Evolutionary conservation across 2,329 filamentous ascomycete genomes (phyloP).

Genomic region (Paecilomyces formosus): DNA sequence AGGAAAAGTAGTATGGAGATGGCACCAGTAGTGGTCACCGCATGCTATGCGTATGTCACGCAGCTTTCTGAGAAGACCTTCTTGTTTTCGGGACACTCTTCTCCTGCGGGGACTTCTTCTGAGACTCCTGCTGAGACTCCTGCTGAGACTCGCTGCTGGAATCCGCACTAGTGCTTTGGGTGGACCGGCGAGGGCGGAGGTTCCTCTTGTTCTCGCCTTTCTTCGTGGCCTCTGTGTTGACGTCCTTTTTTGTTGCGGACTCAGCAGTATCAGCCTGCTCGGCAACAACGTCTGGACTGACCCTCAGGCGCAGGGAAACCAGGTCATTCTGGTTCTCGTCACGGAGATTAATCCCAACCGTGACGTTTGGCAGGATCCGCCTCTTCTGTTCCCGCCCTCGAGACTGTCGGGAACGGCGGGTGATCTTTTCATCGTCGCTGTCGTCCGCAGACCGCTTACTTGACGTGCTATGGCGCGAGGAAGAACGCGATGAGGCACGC

Average conservation of each 20-base stretch:
- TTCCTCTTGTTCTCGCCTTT: neutral
- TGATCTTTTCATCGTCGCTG: conserved; percentile 29
- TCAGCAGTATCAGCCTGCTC: conserved; percentile 4
- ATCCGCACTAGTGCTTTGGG: neutral
- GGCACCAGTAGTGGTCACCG: neutral
- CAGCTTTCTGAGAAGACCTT: neutral
- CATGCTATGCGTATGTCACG: neutral
- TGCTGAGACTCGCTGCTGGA: neutral
- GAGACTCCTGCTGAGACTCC: neutral
- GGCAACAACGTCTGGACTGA: conserved; percentile 17
- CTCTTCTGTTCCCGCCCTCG: conserved; percentile 21
- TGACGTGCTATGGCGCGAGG: conserved; percentile 33
- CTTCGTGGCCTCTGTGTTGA: neutral
- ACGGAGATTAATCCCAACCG: conserved; percentile 30
- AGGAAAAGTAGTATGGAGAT: neutral
- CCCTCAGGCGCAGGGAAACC: conserved; percentile 28
- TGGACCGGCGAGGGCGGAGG: neutral
- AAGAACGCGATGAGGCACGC: conserved; percentile 31
- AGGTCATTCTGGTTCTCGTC: conserved; percentile 29
- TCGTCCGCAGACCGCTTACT: conserved; percentile 36
- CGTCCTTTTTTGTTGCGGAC: neutral
- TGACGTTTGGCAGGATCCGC: conserved; percentile 29
- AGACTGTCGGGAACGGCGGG: conserved; percentile 18
- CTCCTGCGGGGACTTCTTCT: neutral
- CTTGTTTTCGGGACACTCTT: neutral